Evolutionary conservation across 2,329 filamentous ascomycete species (phyloP).

Genomic region (Fonsecaea nubica): DNA sequence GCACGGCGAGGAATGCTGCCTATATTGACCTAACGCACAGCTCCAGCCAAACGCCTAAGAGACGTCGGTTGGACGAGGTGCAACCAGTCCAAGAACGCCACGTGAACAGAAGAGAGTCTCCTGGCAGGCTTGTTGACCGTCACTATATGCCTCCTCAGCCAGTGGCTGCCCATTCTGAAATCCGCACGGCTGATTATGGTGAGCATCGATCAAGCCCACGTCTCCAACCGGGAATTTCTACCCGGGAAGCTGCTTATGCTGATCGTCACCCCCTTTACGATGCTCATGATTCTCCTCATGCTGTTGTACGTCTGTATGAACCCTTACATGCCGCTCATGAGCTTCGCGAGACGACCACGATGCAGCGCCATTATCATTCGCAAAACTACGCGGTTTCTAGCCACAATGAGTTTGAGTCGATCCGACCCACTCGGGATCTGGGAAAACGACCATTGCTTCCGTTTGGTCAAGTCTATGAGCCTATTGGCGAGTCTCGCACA

Average conservation of each 20-base stretch:
- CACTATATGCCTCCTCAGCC: constrained; percentile 21
- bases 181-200: constrained; percentile 26
- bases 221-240: constrained; percentile 14
- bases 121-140: constrained; percentile 21
- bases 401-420: constrained; percentile 12
- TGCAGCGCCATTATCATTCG: constrained; percentile 6
- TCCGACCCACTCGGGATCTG: constrained; percentile 4
- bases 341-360: constrained; percentile 13
- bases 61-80: constrained; percentile 30
- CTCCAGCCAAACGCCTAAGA: constrained; percentile 24
- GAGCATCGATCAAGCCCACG: constrained; percentile 23
- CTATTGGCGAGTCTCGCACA: constrained; percentile 17
- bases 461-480: constrained; percentile 24
- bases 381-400: constrained; percentile 11
- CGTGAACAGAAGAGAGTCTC: constrained; percentile 23
- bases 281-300: constrained; percentile 17
- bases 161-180: constrained; percentile 10
- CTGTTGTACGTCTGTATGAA: constrained; percentile 13
- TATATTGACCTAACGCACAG: constrained; percentile 23
- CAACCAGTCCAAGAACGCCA: constrained; percentile 16
- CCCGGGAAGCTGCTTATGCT: constrained; percentile 22
- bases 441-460: constrained; percentile 12
- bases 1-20: constrained; percentile 13
- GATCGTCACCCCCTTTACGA: constrained; percentile 24
- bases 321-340: constrained; percentile 17